A percentile compares a stretch with the other conserved stretches of the same genome.
These are phyloP conservation scores for Blumeria hordei DNA, from an alignment of 2,329 filamentous ascomycete species.

Conservation along the genomic window DNA sequence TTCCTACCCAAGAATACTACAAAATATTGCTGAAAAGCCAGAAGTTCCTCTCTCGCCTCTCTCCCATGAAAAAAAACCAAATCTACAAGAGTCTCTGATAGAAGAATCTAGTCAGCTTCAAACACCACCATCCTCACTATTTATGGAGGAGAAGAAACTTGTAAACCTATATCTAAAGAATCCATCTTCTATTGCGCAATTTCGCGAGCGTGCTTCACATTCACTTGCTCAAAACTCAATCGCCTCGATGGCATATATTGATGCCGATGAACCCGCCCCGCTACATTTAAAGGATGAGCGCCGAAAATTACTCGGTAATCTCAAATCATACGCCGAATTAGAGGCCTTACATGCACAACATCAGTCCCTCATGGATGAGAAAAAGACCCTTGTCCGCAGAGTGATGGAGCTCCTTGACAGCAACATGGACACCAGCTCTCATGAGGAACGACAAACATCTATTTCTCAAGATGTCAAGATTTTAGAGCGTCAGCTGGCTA, in stretches of 20 bases:
- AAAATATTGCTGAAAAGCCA: slow-evolving; percentile 7
- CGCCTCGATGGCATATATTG: slow-evolving; percentile 7
- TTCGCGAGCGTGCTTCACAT: slow-evolving; percentile 6
- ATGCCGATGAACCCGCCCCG: slow-evolving; percentile 8
- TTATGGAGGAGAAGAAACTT: slow-evolving; percentile 11
- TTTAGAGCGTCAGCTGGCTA: slow-evolving; percentile 9
- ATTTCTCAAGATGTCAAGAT: slow-evolving; percentile 8
- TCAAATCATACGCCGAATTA: slow-evolving; percentile 7
- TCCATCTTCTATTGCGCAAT: slow-evolving; percentile 6
- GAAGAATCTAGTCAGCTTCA: slow-evolving; percentile 6
- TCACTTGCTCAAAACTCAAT: slow-evolving; percentile 8
- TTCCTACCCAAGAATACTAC: slow-evolving; percentile 6
- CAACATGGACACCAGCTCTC: slow-evolving; percentile 6
- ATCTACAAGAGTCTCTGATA: slow-evolving; percentile 5
- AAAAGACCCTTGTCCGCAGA: slow-evolving; percentile 6
- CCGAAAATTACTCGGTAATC: slow-evolving; percentile 8
- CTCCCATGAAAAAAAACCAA: background rate
- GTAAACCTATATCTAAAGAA: slow-evolving; percentile 8
- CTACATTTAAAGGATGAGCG: slow-evolving; percentile 9
- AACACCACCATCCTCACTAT: slow-evolving; percentile 6
- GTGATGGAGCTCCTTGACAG: slow-evolving; percentile 8
- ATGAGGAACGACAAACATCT: slow-evolving; percentile 7
- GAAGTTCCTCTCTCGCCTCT: slow-evolving; percentile 9
- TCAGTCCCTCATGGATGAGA: slow-evolving; percentile 5
- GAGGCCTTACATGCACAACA: slow-evolving; percentile 3